Percentiles rank a stretch among this genome's conserved stretches.
These are phyloP conservation scores for Zygotorulaspora mrakii DNA, from an alignment of 1,139 yeast genomes.

Conservation along the genomic window DNA sequence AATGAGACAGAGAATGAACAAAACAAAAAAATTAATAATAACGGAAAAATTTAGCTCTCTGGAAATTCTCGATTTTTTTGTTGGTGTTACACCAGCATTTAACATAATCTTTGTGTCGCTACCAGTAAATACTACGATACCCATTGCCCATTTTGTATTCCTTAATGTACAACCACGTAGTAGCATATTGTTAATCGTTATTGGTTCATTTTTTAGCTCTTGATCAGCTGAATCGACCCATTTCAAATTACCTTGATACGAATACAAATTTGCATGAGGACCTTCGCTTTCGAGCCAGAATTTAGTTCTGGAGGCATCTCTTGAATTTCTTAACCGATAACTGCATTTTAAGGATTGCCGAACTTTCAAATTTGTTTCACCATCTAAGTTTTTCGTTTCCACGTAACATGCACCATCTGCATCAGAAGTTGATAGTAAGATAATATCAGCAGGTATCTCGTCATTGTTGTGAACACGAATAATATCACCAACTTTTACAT, in stretches of 20 bases:
- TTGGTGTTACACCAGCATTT: constrained; percentile 89
- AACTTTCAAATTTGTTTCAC: constrained; percentile 88
- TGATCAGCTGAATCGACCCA: constrained; percentile 45
- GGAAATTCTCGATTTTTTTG: constrained; percentile 79
- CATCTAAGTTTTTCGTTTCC: constrained; percentile 93
- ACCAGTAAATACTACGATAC: constrained; percentile 87
- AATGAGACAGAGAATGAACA: constrained; percentile 75
- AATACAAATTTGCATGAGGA: constrained; percentile 77
- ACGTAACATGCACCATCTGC: constrained; percentile 87
- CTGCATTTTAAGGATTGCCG: constrained; percentile 75
- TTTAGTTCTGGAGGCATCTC: constrained; percentile 68
- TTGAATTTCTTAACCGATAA: constrained; percentile 56
- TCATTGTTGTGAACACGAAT: constrained; percentile 82
- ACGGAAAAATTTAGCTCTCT: constrained; percentile 81
- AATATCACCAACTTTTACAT: constrained; percentile 82
- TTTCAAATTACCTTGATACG: constrained; percentile 65
- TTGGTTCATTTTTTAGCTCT: constrained; percentile 57
- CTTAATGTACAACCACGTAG: constrained; percentile 89
- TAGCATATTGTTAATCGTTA: constrained; percentile 72
- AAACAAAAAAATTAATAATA: constrained; percentile 65
- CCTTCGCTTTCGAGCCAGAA: constrained; percentile 90
- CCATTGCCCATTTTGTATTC: constrained; percentile 92
- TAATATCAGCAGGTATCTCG: constrained; percentile 89
- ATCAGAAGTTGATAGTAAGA: constrained; percentile 78
- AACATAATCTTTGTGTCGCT: constrained; percentile 87